These are phyloP conservation scores for Aspergillus fumigatiaffinis DNA, from an alignment of 2,329 filamentous ascomycete genomes.

Conservation along the genomic window DNA sequence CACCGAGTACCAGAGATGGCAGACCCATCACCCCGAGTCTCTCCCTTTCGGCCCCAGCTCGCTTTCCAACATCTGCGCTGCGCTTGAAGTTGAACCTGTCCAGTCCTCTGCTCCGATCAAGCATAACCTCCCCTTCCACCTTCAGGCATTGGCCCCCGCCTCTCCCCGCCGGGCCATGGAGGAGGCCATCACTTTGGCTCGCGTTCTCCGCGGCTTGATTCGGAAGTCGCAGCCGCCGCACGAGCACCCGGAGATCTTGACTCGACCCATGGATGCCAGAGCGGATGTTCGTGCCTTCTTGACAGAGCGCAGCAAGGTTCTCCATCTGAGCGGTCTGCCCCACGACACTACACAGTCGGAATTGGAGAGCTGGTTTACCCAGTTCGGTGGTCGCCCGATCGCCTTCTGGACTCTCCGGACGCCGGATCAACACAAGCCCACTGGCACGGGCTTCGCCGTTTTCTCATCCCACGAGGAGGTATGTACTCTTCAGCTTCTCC, in stretches of 20 bases:
- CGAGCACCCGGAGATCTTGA: conserved; percentile 92
- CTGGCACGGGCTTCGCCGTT: conserved; percentile 93
- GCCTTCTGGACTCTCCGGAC: conserved; percentile 98
- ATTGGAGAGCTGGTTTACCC: conserved; percentile 98
- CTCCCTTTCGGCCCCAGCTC: conserved; percentile 94
- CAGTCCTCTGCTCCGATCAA: conserved; percentile 98
- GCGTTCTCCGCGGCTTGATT: conserved; percentile 87
- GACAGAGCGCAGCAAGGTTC: conserved; percentile 92
- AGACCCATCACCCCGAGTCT: conserved; percentile 96
- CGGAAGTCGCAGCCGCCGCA: conserved; percentile 92
- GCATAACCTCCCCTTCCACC: conserved; percentile 95
- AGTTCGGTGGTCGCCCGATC: conserved; percentile 95
- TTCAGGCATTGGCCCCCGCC: conserved; percentile 91
- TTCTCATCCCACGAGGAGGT: conserved; percentile 99
- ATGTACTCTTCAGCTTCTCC: conserved; percentile 36
- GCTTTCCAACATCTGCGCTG: conserved; percentile 95
- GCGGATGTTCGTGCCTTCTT: conserved; percentile 96
- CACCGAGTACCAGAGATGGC: conserved; percentile 97
- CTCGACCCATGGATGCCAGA: conserved; percentile 90
- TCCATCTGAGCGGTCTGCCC: conserved; percentile 95
- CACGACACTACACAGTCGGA: conserved; percentile 99
- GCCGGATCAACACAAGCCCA: conserved; percentile 99
- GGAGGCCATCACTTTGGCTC: conserved; percentile 88
- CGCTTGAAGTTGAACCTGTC: conserved; percentile 94
- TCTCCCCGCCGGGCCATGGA: conserved; percentile 96